Percentiles rank a stretch among this genome's conserved stretches.
phyloP scores from a whole-genome alignment of 2,329 filamentous ascomycete genomes.

The Uncinocarpus reesii region DNA sequence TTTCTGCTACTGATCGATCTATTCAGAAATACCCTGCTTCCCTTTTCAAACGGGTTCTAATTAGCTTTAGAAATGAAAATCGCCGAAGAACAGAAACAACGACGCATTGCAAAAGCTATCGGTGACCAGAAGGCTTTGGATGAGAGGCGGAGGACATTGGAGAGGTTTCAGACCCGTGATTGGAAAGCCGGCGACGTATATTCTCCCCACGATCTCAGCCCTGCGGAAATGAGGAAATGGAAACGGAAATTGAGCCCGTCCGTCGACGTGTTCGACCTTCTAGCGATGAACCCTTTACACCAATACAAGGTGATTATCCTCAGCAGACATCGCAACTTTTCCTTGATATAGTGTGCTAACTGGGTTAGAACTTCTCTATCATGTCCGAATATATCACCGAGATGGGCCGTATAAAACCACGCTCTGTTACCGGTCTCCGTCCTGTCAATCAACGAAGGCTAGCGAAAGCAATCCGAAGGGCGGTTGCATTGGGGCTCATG shows the following conservation, averaged over 20 bases:
- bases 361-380: slow-evolving; percentile 71
- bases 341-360: neutral
- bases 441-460: slow-evolving; percentile 87
- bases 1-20: no score
- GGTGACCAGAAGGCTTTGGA: slow-evolving; percentile 30
- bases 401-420: slow-evolving; percentile 74
- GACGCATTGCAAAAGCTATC: slow-evolving; percentile 14
- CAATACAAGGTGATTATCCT: slow-evolving; percentile 66
- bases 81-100: slow-evolving; percentile 1
- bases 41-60: neutral
- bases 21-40: neutral
- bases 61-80: neutral
- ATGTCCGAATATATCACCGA: slow-evolving; percentile 79
- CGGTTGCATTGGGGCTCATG: slow-evolving; percentile 82
- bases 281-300: slow-evolving; percentile 69
- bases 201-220: slow-evolving; percentile 74
- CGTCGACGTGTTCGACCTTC: slow-evolving; percentile 64
- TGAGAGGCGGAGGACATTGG: slow-evolving; percentile 29
- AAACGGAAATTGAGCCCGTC: slow-evolving; percentile 46
- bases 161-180: slow-evolving; percentile 46
- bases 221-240: slow-evolving; percentile 74
- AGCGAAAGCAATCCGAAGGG: slow-evolving; percentile 80
- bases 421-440: slow-evolving; percentile 64
- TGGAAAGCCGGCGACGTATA: slow-evolving; percentile 80
- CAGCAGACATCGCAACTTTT: slow-evolving; percentile 3